Base-by-base conservation (phyloP, 2,329 filamentous ascomycete genomes). In the Teratosphaeria zuluensis region DNA sequence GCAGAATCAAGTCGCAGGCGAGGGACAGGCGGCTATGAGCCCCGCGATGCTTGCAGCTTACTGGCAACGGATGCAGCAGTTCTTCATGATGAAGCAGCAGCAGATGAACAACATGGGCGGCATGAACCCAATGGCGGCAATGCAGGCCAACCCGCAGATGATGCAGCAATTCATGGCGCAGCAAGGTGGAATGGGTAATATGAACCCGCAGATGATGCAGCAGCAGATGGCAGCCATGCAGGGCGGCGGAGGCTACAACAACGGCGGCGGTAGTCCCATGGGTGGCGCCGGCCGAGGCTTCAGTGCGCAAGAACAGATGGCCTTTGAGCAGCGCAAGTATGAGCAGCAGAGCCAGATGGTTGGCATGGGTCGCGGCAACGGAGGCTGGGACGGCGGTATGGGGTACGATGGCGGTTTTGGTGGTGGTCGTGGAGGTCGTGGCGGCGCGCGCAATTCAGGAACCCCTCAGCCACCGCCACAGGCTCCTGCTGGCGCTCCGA, bases 41-140 rank as follows among this genome's bases (percentile, higher is more conserved):
- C 92, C 92, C 0, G 91, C 96, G 69, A 87, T 95, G 79, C 96
- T 97, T 91, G 94, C 94, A 2, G 92, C 96, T 73, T 96, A 97
- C 76, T 95, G 94, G 85, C 90, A 96, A 73, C 85, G 92, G 54
- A 97, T 99, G 92, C 94, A 99, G 75, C 90, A 96, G 72, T 96
- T 95, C 75, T 95, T 96, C 74, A 81, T 87, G 59, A 86, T 96
- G 68, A 69, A 63, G 74, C 76, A 58, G 70, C 73, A 63, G 63
- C 72, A 46, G 68, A 72, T 63, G 75, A 77, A 66, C 73, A 75
- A 56, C 65, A 48, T 48, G 42, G 73, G 67, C 58, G 74, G 73
- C 28, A 69, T 70, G 66, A 64, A 63, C 53, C 60, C 60, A 42
- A 64, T 65, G 63, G 60, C 56, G 38, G 62, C 57, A 28, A 67